These are phyloP conservation scores for Emergomyces orientalis DNA, from an alignment of 2,329 filamentous ascomycete genomes.

Conservation along the genomic window DNA sequence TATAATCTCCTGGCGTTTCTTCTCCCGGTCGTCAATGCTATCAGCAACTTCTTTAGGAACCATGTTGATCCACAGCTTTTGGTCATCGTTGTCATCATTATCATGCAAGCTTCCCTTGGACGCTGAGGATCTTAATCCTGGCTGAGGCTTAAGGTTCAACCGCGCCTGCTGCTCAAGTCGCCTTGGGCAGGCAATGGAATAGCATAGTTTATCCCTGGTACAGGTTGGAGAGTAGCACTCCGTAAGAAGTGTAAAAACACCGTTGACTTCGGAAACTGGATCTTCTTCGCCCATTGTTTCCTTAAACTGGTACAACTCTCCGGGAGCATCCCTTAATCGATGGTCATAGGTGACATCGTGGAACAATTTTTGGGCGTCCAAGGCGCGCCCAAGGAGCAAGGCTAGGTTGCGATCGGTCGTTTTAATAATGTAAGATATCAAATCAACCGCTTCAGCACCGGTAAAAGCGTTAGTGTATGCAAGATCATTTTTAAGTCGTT, in stretches of 20 bases:
- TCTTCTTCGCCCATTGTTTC: conserved; percentile 79
- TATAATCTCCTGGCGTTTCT: conserved; percentile 96
- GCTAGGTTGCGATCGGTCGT: conserved; percentile 94
- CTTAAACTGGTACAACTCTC: conserved; percentile 93
- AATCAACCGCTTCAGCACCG: conserved; percentile 87
- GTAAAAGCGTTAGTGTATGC: conserved; percentile 97
- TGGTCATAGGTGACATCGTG: conserved; percentile 99
- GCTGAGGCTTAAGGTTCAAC: conserved; percentile 85
- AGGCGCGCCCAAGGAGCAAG: conserved; percentile 74
- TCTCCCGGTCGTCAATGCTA: conserved; percentile 78
- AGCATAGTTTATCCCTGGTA: conserved; percentile 88
- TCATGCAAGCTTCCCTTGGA: conserved; percentile 69
- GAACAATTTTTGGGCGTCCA: conserved; percentile 98
- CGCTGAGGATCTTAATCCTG: conserved; percentile 66
- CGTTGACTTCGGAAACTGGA: conserved; percentile 65
- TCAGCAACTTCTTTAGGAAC: conserved; percentile 92
- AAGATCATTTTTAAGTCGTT: conserved; percentile 90
- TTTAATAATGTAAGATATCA: conserved; percentile 92
- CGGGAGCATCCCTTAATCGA: conserved; percentile 81
- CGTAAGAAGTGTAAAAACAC: conserved; percentile 89
- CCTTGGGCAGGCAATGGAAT: conserved; percentile 93
- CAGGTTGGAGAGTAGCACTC: conserved; percentile 98
- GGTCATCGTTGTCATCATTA: conserved; percentile 82
- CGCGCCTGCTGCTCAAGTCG: conserved; percentile 90
- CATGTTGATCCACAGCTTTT: conserved; percentile 98